These are phyloP conservation scores for Trichoderma erinaceum DNA, from an alignment of 495 filamentous ascomycete genomes.

Conservation along the genomic window DNA sequence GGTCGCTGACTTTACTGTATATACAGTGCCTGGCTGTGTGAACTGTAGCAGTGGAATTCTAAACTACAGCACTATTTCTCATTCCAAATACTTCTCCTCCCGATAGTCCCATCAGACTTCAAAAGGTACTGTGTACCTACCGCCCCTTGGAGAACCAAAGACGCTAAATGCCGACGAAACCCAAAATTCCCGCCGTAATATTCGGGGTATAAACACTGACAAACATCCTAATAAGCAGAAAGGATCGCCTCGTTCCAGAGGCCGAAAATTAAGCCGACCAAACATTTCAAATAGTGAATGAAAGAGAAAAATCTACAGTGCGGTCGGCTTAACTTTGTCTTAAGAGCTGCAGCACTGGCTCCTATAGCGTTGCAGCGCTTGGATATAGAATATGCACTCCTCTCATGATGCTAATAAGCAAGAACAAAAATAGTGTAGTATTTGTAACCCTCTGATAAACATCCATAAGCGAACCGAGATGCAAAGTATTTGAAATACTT, in stretches of 20 bases:
- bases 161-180: background rate
- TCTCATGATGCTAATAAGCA: background rate
- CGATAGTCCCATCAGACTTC: background rate
- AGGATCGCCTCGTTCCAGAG: background rate
- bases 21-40: too few species aligned
- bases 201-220: background rate
- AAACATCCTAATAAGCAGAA: background rate
- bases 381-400: background rate
- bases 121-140: background rate
- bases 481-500: constrained; percentile 5
- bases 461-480: background rate
- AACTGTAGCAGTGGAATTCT: too few species aligned
- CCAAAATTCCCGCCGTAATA: background rate
- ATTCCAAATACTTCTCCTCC: too few species aligned
- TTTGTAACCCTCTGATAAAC: background rate
- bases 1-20: too few species aligned
- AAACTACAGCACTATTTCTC: too few species aligned
- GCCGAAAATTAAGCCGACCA: background rate
- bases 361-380: background rate
- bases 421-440: background rate
- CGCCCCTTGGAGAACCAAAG: background rate
- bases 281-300: background rate
- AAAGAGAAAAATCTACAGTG: background rate
- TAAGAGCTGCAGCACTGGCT: background rate
- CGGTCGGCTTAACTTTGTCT: background rate